A percentile compares a stretch with the other conserved stretches of the same genome.
Evolutionary conservation across 2,329 filamentous ascomycete species (phyloP).

Genomic region (Alternaria solani): DNA sequence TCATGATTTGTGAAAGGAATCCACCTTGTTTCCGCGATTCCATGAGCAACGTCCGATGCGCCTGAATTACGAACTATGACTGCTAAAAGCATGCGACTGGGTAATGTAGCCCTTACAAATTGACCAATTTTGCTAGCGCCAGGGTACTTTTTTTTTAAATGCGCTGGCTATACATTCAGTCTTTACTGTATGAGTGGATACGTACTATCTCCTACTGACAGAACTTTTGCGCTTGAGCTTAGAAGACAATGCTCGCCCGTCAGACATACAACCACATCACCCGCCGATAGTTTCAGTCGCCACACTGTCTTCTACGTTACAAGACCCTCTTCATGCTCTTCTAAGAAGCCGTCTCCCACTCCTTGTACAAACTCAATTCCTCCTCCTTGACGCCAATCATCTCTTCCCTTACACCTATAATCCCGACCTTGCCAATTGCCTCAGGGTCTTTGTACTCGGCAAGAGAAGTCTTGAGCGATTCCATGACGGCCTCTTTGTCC

Average conservation of each 20-base stretch:
- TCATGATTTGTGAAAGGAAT: constrained; percentile 24
- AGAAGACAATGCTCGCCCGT: not conserved
- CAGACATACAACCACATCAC: not conserved
- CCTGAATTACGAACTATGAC: constrained; percentile 1
- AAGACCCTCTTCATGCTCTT: not conserved
- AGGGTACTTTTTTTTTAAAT: not conserved
- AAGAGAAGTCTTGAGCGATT: constrained; percentile 68
- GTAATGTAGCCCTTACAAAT: not conserved
- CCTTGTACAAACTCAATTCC: constrained; percentile 49
- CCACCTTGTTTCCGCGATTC: not conserved
- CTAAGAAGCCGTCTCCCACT: constrained; percentile 44
- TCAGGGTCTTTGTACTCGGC: constrained; percentile 66
- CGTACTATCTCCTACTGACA: not conserved
- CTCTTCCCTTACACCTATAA: constrained; percentile 75
- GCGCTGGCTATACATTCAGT: not conserved
- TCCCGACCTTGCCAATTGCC: constrained; percentile 64
- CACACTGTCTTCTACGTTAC: not conserved
- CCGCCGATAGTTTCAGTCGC: not conserved
- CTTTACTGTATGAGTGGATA: not conserved
- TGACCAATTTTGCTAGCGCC: not conserved
- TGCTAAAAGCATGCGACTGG: not conserved
- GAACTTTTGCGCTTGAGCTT: constrained; percentile 6
- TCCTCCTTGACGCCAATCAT: constrained; percentile 68
- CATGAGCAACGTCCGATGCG: constrained; percentile 3
- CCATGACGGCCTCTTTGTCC: constrained; percentile 72